phyloP scores from a whole-genome alignment of 2,329 filamentous ascomycete genomes.

The Scytalidium lignicola region DNA sequence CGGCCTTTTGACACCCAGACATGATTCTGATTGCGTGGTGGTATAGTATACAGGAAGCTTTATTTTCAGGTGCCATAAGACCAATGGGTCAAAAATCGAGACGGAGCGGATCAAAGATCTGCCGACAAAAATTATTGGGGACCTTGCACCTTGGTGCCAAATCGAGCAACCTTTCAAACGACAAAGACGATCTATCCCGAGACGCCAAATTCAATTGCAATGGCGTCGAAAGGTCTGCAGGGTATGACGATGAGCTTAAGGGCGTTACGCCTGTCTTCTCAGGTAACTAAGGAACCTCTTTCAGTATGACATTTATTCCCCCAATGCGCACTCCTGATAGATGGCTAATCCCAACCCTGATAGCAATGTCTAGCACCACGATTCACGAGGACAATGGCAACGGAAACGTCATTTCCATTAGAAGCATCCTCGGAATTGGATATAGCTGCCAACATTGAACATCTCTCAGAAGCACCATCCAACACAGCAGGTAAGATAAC shows the following conservation, averaged over 20 bases:
- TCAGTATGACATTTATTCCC: conserved; percentile 28
- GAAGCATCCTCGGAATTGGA: conserved; percentile 13
- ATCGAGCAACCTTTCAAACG: conserved; percentile 5
- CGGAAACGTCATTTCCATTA: conserved; percentile 32
- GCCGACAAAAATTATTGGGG: conserved; percentile 20
- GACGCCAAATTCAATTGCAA: conserved; percentile 14
- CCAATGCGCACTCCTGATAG: no score
- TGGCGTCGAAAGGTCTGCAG: conserved; percentile 28
- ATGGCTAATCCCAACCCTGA: no score
- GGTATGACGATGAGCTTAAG: conserved; percentile 23
- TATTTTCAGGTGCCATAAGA: conserved; percentile 9
- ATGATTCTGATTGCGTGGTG: conserved; percentile 33
- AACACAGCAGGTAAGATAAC: background rate
- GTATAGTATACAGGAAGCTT: no score
- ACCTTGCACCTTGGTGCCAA: conserved; percentile 8
- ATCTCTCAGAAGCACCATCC: no score
- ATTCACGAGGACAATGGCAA: conserved; percentile 42
- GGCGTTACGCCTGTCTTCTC: conserved; percentile 16
- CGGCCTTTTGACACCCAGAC: conserved; percentile 56
- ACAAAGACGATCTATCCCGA: conserved; percentile 10
- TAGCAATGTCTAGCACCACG: conserved; percentile 39
- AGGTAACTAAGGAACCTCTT: conserved; percentile 30
- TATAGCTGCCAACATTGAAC: background rate
- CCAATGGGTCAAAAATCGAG: conserved; percentile 19
- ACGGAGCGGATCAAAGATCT: conserved; percentile 9